Percentiles rank a stretch among this genome's conserved stretches.
These are phyloP conservation scores for Pyricularia pennisetigena DNA, from an alignment of 2,329 filamentous ascomycete genomes.

Conservation along the genomic window DNA sequence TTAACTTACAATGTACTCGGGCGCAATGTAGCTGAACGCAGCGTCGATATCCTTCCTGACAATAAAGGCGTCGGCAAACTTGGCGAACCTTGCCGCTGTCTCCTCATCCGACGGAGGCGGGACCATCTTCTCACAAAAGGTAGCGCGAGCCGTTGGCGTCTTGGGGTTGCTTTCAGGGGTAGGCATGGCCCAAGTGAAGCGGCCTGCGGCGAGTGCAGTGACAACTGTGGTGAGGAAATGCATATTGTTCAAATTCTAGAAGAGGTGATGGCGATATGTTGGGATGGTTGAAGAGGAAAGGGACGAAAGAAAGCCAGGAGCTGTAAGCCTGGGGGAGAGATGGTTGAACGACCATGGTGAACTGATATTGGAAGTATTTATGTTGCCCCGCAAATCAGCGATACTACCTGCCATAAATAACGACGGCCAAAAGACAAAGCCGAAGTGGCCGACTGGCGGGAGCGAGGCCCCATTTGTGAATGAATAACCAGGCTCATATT, in stretches of 20 bases:
- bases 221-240: background rate
- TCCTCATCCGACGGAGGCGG: conserved; percentile 13
- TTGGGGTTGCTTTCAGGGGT: background rate
- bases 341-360: background rate
- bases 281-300: background rate
- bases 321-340: background rate
- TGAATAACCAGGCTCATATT: too few species aligned
- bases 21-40: conserved; percentile 16
- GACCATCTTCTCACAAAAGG: conserved; percentile 9
- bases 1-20: conserved; percentile 14
- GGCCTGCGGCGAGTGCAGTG: background rate
- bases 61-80: conserved; percentile 15
- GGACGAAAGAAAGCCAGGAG: background rate
- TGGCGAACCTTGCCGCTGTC: conserved; percentile 14
- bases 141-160: background rate
- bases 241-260: background rate
- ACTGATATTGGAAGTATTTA: background rate
- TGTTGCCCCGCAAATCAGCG: background rate
- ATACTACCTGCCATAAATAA: background rate
- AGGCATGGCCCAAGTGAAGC: background rate
- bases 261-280: background rate
- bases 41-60: conserved; percentile 15
- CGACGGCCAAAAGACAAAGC: background rate
- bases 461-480: background rate
- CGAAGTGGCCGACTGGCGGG: background rate